Evolutionary conservation across 768 basidiomycete species (phyloP).

Genomic region (Trametes meyenii): DNA sequence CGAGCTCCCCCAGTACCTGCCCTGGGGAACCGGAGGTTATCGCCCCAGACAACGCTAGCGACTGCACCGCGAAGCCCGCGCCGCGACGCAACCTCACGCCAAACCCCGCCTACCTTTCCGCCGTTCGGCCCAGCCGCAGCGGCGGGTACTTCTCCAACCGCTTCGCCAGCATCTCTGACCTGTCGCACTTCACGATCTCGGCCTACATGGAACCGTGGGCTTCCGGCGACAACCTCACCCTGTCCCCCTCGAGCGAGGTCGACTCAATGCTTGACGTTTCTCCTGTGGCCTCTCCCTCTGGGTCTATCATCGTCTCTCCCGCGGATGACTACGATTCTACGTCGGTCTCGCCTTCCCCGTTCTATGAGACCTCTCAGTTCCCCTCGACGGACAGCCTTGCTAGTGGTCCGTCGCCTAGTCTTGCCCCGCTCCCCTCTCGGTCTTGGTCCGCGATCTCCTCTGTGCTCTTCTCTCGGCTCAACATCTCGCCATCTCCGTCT

Average conservation of each 20-base stretch:
- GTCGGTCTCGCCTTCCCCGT: neutral
- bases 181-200: constrained; percentile 24
- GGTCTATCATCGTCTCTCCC: constrained; percentile 7
- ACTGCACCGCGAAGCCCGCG: constrained; percentile 1
- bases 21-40: neutral
- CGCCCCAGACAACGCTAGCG: constrained; percentile 2
- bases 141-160: constrained; percentile 23
- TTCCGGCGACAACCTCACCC: constrained; percentile 3
- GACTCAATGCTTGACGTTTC: neutral
- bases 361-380: neutral
- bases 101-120: neutral
- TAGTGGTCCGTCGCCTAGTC: neutral
- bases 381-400: neutral
- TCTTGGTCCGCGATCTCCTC: constrained; percentile 13
- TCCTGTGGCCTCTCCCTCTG: constrained; percentile 1
- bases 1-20: neutral
- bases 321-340: neutral
- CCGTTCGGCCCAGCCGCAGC: constrained; percentile 3
- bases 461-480: neutral
- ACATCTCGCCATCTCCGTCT: constrained; percentile 21
- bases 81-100: neutral
- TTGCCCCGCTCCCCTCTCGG: neutral
- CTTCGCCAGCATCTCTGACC: constrained; percentile 15
- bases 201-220: constrained; percentile 14
- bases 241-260: neutral